Conservation (phyloP, 208 protist species). For the Trypanosoma vivax region DNA sequence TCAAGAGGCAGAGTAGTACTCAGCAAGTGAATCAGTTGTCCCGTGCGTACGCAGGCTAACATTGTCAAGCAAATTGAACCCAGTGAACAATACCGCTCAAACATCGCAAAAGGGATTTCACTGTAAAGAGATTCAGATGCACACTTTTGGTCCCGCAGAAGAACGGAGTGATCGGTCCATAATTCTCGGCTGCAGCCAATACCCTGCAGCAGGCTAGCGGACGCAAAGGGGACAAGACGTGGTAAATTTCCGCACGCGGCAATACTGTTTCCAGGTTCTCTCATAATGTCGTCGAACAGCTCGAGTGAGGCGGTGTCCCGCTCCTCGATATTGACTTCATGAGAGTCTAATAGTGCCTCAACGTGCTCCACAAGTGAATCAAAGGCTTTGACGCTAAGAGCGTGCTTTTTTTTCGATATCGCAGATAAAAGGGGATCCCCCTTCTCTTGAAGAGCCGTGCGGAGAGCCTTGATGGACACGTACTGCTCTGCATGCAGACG, state of each 20-base stretch:
- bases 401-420: constrained; percentile 49
- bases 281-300: constrained; percentile 28
- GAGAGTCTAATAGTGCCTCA: constrained; percentile 29
- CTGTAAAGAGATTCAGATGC: background rate
- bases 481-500: constrained; percentile 65
- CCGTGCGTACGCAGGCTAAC: constrained; percentile 52
- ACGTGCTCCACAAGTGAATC: constrained; percentile 30
- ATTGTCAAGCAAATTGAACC: constrained; percentile 39
- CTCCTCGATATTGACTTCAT: constrained; percentile 28
- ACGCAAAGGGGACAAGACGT: constrained; percentile 63
- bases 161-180: constrained; percentile 43
- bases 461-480: constrained; percentile 70
- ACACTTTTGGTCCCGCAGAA: background rate
- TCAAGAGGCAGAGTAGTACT: constrained; percentile 24
- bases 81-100: constrained; percentile 58
- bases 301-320: constrained; percentile 32
- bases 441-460: constrained; percentile 29
- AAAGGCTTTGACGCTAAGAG: constrained; percentile 32
- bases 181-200: constrained; percentile 25
- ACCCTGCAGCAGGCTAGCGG: constrained; percentile 25
- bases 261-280: constrained; percentile 22
- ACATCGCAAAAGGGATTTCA: constrained; percentile 27
- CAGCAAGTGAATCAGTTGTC: constrained; percentile 67
- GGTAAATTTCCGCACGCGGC: constrained; percentile 51
- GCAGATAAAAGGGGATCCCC: constrained; percentile 29